These are phyloP conservation scores for Carallia brachiata DNA, from an alignment of 345 rosid species.

Conservation along the genomic window DNA sequence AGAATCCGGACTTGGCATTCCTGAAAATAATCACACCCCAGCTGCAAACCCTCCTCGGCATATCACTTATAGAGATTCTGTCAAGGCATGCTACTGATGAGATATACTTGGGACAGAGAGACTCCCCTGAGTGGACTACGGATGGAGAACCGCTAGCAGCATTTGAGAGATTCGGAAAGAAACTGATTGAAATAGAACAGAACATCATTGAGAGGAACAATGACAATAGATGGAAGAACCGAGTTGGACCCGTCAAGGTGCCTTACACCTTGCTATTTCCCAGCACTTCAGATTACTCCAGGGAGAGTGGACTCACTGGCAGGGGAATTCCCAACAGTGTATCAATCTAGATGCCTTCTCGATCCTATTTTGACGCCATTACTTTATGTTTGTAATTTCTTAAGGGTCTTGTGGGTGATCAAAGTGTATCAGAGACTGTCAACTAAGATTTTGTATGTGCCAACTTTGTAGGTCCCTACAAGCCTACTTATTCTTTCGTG, in stretches of 20 bases:
- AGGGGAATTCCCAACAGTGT: conserved; percentile 91
- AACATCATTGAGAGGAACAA: conserved; percentile 53
- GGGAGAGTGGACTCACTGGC: conserved; percentile 68
- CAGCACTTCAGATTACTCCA: conserved; percentile 58
- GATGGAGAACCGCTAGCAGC: conserved; percentile 66
- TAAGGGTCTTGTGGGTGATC: neutral
- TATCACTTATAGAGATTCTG: conserved; percentile 76
- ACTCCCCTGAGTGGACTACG: conserved; percentile 62
- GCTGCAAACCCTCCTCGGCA: conserved; percentile 76
- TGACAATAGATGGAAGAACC: conserved; percentile 61
- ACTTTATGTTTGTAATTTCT: neutral
- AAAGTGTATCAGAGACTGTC: neutral
- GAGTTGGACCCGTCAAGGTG: conserved; percentile 69
- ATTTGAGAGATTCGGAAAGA: conserved; percentile 57
- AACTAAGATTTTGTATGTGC: neutral
- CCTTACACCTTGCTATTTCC: conserved; percentile 84
- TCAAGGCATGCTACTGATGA: conserved; percentile 87
- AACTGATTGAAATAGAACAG: conserved; percentile 53
- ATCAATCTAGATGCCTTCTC: conserved; percentile 45
- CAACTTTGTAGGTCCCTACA: too few relatives aligned
- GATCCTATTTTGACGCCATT: neutral
- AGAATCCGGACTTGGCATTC: conserved; percentile 52
- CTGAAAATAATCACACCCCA: conserved; percentile 91
- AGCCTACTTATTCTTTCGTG: too few relatives aligned
- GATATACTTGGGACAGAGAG: conserved; percentile 85